Evolutionary conservation across 768 basidiomycete genomes (phyloP), one percentile per base, ranked within the genome.

Genomic region (Chiua virens): DNA sequence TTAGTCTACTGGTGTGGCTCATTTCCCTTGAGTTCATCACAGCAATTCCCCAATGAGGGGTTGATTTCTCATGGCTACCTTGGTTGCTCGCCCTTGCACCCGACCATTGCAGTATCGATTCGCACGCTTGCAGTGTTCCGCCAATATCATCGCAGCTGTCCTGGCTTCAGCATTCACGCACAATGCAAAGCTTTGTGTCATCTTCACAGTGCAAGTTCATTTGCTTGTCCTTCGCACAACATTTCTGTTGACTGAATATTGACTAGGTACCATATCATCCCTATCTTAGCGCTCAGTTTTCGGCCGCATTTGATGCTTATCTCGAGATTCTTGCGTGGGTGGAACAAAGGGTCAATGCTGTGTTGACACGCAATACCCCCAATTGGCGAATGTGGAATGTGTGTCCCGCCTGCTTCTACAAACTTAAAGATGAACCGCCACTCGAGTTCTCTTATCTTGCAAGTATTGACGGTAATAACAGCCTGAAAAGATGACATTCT

Each of bases 361-460:
- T 14, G 32, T 6, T n/a, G 3, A 20, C 3, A 22, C 13, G 13
- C 32, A 17, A 2, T 8, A 52, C 8, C 10, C 25, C 18, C 22
- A 8, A 59, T 14, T 61, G 60, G 60, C 3, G 17, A 4, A 2
- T 57, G 11, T 6, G 5, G 2, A 57, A 59, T 34, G 38, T 22
- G 1, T 61, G 60, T 17, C 60, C 48, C 1, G 25, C 54, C 0
- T 60, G 59, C 14, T 57, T 53, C 4, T 55, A 61, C 10, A 17
- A 23, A 3, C 25, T 61, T 0, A n/a, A 46, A 2, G 46, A 55
- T 36, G 42, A 61, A 15, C 55, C 38, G 0, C 5, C 9, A 0
- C 47, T 60, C 0, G 3, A 32, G 3, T 53, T 58, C 15, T 23
- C 23, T 23, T 23, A 11, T 11, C 3, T 53, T 43, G 36, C 32